Base-by-base conservation (phyloP, 1,139 yeast genomes). In the Lipomyces yarrowii region DNA sequence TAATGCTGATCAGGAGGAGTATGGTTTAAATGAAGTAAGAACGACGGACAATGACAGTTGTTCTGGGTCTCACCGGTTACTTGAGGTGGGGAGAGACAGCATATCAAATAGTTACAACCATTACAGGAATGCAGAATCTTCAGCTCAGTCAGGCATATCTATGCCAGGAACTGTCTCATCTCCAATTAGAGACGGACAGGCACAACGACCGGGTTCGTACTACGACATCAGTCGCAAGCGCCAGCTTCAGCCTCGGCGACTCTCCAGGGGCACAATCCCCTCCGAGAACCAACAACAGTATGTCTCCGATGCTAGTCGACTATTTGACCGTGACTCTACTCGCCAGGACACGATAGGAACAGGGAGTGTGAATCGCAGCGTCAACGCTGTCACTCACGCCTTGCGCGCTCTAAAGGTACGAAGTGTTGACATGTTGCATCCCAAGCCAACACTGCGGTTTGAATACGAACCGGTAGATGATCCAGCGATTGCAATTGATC, bases 331-430 rank as follows among this genome's bases (percentile, higher is more conserved):
- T 42, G 48, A 11, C 21, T 18, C 23, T 8, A 42, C 18, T 8
- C 23, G 48, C 15, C 48, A 42, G 23, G 18, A 42, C 8, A 18
- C 48, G 11, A 18, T 18, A n/a, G 48, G 48, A 18, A n/a, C 48
- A 4, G 21, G n/a, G 21, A 21, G 30, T 11, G 48, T n/a, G 11
- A 13, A 32, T 13, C 52, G 54, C 13, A 33, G 54, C 11, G 32
- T 51, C 35, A 42, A 63, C 18, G 37, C 23, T 7, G 21, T 61
- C 30, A 33, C 56, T 42, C 61, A 59, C 37, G 26, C 60, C 10
- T 23, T 64, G 48, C 60, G 63, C 6, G 67, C 67, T 13, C 55
- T 61, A 21, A 64, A 64, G 30, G 56, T 64, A 15, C 60, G 67
- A n/a, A 63, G 59, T n/a, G 54, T 54, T 15, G 67, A 64, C 58